Evolutionary conservation across 2,329 filamentous ascomycete species (phyloP), one percentile per base, ranked within the genome.

Genomic region (Colletotrichum navitas): DNA sequence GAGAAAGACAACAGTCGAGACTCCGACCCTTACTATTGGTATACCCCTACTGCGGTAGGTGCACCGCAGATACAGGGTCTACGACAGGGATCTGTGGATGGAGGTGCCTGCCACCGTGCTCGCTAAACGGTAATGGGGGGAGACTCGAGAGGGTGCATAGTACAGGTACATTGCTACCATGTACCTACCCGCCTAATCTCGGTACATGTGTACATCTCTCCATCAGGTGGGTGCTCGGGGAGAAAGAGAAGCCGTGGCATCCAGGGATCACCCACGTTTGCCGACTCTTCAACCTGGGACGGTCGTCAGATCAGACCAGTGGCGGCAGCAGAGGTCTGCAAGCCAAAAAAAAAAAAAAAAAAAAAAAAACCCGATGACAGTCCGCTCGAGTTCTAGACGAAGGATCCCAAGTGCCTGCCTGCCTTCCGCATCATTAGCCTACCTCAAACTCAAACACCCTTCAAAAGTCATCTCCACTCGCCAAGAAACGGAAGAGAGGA

Each of bases 1-100:
- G 34, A 34, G 34, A 34, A 34, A 34, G 4, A 34, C 34, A 34
- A 34, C 34, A 34, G 34, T 10, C 34, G 34, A 34, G 34, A 34
- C 29, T 29, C 29, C 29, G 29, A 29, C 29, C 29, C 29, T 29
- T 29, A 29, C 29, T 2, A 29, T 29, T 29, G 29, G 29, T 29
- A 4, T 29, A 29, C 4, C 29, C 29, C 29, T 29, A 29, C 29
- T 29, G 29, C 29, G 29, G 29, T 29, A 29, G 29, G 4, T 2
- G 4, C 29, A 29, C 29, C 29, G 36, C 18, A 39, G 49, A 56
- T 63, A 64, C 43, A 69, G 66, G 62, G 62, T 69, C 66, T 36
- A 29, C 36, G 52, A 34, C 66, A 66, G 66, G 66, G 66, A n/a
- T 59, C 8, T 11, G 16, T 63, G 29, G 41, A 49, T 58, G 41